Percentiles rank a stretch among this genome's conserved stretches.
Conservation (phyloP, 2,329 filamentous ascomycete species). For the Magnaporthiopsis incrustans region DNA sequence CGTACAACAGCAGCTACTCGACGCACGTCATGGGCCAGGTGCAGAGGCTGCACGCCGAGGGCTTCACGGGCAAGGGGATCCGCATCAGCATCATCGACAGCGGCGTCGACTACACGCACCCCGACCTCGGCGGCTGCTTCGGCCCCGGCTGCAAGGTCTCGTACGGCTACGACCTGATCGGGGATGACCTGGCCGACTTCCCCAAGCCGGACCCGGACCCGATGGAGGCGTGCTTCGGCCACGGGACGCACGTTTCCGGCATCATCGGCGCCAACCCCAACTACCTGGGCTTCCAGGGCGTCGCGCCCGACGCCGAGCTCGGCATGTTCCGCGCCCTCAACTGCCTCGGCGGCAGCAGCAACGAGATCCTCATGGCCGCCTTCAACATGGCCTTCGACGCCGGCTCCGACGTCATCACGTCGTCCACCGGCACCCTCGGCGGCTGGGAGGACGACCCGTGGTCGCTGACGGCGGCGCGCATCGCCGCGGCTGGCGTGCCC, state of each 20-base stretch:
- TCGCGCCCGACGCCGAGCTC: constrained; percentile 31
- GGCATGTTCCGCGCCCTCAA: constrained; percentile 31
- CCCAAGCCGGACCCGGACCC: constrained; percentile 32
- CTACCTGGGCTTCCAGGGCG: constrained; percentile 27
- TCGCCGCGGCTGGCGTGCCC: constrained; percentile 30
- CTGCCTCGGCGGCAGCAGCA: constrained; percentile 24
- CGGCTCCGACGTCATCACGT: constrained; percentile 33
- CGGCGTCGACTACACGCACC: constrained; percentile 40
- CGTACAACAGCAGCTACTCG: constrained; percentile 6
- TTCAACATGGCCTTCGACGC: constrained; percentile 35
- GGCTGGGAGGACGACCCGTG: constrained; percentile 6
- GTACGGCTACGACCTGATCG: constrained; percentile 39
- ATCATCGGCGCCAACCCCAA: constrained; percentile 35
- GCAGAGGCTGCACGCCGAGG: constrained; percentile 31
- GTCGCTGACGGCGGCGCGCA: constrained; percentile 19
- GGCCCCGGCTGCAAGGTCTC: constrained; percentile 39
- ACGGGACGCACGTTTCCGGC: constrained; percentile 38
- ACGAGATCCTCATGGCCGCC: constrained; percentile 32
- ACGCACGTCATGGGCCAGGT: constrained; percentile 27
- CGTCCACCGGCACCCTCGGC: background rate
- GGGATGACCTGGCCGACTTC: constrained; percentile 23
- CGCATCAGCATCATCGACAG: constrained; percentile 34
- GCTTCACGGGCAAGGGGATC: constrained; percentile 36
- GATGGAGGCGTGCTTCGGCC: constrained; percentile 27
- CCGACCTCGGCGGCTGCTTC: constrained; percentile 44